These are phyloP conservation scores for Ustilago tritici DNA, from an alignment of 1,284 basidiomycete species.

Conservation along the genomic window DNA sequence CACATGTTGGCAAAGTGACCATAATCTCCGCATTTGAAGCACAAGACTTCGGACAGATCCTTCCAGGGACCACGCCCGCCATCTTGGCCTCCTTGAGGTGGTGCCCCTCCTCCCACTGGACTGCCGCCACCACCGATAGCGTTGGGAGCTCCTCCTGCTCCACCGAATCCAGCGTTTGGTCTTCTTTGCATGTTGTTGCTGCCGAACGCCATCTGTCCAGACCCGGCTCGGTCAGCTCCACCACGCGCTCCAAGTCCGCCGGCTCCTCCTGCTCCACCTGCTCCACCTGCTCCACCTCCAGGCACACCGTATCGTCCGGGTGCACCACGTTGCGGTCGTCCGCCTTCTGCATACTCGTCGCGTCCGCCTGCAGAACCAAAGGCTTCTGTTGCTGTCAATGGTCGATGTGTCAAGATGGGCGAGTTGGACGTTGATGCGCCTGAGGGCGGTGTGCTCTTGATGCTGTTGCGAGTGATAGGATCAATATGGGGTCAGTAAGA, in stretches of 20 bases:
- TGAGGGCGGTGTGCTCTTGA: conserved; percentile 65
- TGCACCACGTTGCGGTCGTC: conserved; percentile 23
- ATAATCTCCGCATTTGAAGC: conserved; percentile 67
- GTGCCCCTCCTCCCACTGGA: not conserved
- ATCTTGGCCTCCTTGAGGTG: conserved; percentile 19
- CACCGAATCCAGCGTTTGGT: conserved; percentile 18
- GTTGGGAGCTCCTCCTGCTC: not conserved
- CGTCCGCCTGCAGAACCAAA: conserved; percentile 51
- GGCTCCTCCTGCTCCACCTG: not conserved
- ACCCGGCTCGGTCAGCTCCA: conserved; percentile 8
- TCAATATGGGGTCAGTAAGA: not conserved
- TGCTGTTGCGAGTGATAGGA: conserved; percentile 20
- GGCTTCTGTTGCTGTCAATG: conserved; percentile 64
- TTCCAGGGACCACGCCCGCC: conserved; percentile 41
- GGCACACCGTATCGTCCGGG: conserved; percentile 36
- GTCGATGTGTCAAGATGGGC: conserved; percentile 64
- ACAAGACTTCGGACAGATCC: conserved; percentile 63
- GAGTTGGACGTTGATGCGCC: conserved; percentile 62
- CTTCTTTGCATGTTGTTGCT: conserved; percentile 23
- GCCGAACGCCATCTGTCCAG: conserved; percentile 11
- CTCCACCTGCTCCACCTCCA: not conserved
- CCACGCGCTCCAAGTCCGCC: conserved; percentile 8
- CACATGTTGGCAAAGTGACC: conserved; percentile 68
- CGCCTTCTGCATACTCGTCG: conserved; percentile 31
- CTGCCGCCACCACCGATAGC: conserved; percentile 3